Conservation (phyloP, 1,284 basidiomycete species). For the Cutaneotrichosporon spelunceum region DNA sequence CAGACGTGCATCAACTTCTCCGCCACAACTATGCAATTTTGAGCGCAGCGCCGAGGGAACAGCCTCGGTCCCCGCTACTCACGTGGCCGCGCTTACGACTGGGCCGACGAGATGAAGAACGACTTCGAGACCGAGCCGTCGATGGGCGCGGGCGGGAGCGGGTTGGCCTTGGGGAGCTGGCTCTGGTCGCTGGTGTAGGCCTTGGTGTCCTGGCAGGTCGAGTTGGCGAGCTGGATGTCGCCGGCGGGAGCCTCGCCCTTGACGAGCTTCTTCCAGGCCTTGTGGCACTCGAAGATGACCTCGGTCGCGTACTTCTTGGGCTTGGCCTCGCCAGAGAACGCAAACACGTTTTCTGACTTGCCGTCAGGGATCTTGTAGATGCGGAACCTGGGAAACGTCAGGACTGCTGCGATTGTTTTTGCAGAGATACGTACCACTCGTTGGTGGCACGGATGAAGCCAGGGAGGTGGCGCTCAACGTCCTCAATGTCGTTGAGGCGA, state of each 20-base stretch:
- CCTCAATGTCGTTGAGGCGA: constrained; percentile 98
- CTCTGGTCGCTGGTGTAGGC: constrained; percentile 64
- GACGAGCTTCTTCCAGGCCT: constrained; percentile 95
- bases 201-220: constrained; percentile 69
- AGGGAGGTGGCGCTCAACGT: constrained; percentile 96
- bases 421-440: no score
- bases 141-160: constrained; percentile 76
- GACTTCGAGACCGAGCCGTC: constrained; percentile 73
- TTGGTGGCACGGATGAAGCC: constrained; percentile 94
- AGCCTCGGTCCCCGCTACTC: background rate
- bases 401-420: no score
- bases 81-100: constrained; percentile 56
- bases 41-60: background rate
- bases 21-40: constrained; percentile 7
- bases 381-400: no score
- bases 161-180: constrained; percentile 71
- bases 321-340: constrained; percentile 99
- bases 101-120: constrained; percentile 60
- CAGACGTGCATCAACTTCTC: constrained; percentile 1
- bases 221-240: constrained; percentile 66
- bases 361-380: constrained; percentile 95
- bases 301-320: constrained; percentile 99
- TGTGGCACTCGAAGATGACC: constrained; percentile 98
- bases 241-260: constrained; percentile 68
- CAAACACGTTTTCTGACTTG: constrained; percentile 98